Percentiles rank a stretch among this genome's conserved stretches.
These are phyloP conservation scores for Eucommia ulmoides DNA, from an alignment of 257 asterid species.

Conservation along the genomic window DNA sequence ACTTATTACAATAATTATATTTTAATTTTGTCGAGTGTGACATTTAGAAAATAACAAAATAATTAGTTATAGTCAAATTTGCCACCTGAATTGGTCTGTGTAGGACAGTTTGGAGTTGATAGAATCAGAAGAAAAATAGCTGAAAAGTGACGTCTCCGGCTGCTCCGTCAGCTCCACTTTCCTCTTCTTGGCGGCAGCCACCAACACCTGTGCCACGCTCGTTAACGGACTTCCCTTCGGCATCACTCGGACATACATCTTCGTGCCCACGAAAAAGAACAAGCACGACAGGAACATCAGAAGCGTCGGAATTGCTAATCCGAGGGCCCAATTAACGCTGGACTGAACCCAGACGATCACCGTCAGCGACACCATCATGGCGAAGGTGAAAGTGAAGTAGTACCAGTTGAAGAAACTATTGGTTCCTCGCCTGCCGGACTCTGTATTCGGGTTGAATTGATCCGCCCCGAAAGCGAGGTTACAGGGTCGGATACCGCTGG, in stretches of 20 bases:
- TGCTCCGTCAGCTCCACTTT: not conserved
- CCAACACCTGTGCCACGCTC: not conserved
- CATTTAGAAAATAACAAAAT: too few relatives aligned
- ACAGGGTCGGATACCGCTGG: conserved; percentile 1
- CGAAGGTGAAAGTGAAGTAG: not conserved
- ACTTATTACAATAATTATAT: too few relatives aligned
- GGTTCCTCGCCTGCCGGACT: too few relatives aligned
- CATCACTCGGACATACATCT: not conserved
- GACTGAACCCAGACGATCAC: not conserved
- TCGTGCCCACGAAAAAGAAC: not conserved
- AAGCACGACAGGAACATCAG: not conserved
- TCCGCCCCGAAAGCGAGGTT: too few relatives aligned
- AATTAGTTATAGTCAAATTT: too few relatives aligned
- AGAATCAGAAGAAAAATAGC: not conserved
- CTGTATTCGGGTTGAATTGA: too few relatives aligned
- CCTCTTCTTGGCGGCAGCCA: not conserved
- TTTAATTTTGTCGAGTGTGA: too few relatives aligned
- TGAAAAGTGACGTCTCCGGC: not conserved
- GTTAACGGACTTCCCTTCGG: conserved; percentile 1
- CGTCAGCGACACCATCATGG: not conserved
- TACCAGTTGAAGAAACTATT: conserved; percentile 4
- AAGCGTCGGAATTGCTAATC: not conserved
- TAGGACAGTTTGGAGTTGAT: not conserved
- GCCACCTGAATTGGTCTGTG: conserved; percentile 1
- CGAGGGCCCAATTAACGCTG: not conserved